Evolutionary conservation across 1,139 yeast genomes (phyloP), one percentile per base, ranked within the genome.

Genomic region (Yarrowia galli): DNA sequence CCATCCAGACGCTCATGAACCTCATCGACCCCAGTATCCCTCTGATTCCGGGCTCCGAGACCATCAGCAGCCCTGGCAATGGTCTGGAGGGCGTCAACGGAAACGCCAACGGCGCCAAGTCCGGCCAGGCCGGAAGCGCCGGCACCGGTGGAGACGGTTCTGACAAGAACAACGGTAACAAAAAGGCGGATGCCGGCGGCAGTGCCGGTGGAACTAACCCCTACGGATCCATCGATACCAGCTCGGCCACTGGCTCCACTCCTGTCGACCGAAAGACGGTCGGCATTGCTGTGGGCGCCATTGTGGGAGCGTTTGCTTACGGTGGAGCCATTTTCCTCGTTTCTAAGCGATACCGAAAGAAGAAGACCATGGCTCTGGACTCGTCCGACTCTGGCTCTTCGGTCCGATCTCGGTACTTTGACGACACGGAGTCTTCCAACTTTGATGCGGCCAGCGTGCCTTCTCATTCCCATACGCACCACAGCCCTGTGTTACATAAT

Each of bases 261-360:
- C 48, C 69, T 45, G 76, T 76, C 20, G 72, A 74, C 61, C 72
- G 75, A 51, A 73, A 74, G 70, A 75, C 78, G 32, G 77, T 74
- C n/a, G 80, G 80, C n/a, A 79, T 79, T 70, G 80, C 80, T 0
- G 76, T 77, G 32, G 81, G 81, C 20, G 74, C 81, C 12, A 75
- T 79, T 67, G 79, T 75, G 5, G 81, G 81, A 40, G 79, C 80
- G 2, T 70, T 73, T 45, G 75, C 75, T 6, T 76, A 79, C 65
- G 82, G 79, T 42, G 76, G 77, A 6, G 74, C 73, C 22, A 74
- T 81, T 67, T 77, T 79, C 71, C 69, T 79, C 65, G 73, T 73
- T 25, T 74, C 79, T 23, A 72, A 75, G 67, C 71, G 74, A 45
- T 75, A 74, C 71, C 71, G 79, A 68, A 72, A 72, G 71, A 73